Evolutionary conservation across 352 stramenopile species (phyloP), one percentile per base, ranked within the genome.

Genomic region (Pythium coloratum): DNA sequence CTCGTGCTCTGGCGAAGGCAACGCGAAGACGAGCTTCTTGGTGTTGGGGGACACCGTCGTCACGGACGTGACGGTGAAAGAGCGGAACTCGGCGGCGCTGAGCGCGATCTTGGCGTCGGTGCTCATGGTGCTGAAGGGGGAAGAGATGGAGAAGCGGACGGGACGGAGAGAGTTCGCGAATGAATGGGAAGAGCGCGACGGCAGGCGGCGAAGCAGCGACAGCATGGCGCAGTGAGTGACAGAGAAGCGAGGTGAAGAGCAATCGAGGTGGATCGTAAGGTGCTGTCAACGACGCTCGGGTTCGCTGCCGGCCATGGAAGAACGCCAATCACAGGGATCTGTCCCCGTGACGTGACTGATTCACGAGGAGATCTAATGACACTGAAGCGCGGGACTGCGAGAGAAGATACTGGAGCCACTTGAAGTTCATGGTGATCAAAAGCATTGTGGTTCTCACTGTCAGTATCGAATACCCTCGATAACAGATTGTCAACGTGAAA

Each of bases 21-120:
- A 76, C 20, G 72, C 77, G 56, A 88, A 84, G 26, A 83, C 73
- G 8, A 89, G 49, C 47, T 71, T 76, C 70, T 88, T 88, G 44
- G 84, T 90, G 70, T 90, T 78, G 69, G 82, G 81, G 36, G 80
- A 88, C 57, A 91, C 73, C 12, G 65, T 59, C 70, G 90, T 78
- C 55, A 90, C 76, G 51, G 84, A 84, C 49, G 65, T 76, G 53
- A 91, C 80, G 53, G 73, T 84, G 71, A 91, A 91, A 20, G 76
- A 68, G 34, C 80, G 81, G 70, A 88, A 91, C 62, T 90, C 81
- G 57, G 72, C 68, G 24, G 81, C 69, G 62, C 70, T 85, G 30
- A 91, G 72, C 24, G 83, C 83, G 51, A 62, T 72, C 55, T 65
- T 64, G 59, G 59, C 49, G 26, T 44, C 49, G 50, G 59, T 42